Base-by-base conservation (phyloP, 2,329 filamentous ascomycete species). In the Penicillium sp. region DNA sequence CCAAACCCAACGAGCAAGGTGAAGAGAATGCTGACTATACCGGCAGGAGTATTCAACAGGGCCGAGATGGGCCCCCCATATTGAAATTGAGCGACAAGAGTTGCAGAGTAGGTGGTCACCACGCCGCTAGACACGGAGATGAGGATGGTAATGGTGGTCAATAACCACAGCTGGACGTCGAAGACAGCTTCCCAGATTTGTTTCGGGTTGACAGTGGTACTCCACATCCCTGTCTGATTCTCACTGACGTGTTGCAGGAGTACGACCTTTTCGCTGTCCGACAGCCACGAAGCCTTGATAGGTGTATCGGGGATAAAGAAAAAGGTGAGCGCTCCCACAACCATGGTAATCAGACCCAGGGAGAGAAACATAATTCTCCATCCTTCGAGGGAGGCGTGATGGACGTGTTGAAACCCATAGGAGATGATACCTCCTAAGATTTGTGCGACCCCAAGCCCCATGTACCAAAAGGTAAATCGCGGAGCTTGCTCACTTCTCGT, bases 381-480 rank as follows among this genome's bases (percentile, higher is more conserved):
- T 14, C 67, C 62, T 3, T 60, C 52, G 9, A 74, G 51, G 0
- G 42, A 32, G 7, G 58, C 51, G 28, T 53, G 38, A 2, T 60
- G 44, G n/a, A 76, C 66, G 50, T 68, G 60, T 52, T 79, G 75
- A 55, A 77, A 79, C 28, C 62, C 76, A 45, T 71, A 80, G 4
- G 68, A 71, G 14, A 73, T 57, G 16, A 53, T 37, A 2, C 50
- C 50, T n/a, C 50, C 50, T 3, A 53, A 8, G 2, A 52, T 53
- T 59, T 80, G 77, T 4, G 75, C 76, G 2, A 77, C 59, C 1
- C 78, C 77, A 9, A 80, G 64, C 6, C 77, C 76, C 22, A 71
- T 67, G 52, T 79, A 80, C 77, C 77, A 80, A 51, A 80, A 68
- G 12, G 71, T 74, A 55, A 79, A 77, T 6, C 77, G 70, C 6